phyloP scores from a whole-genome alignment of 2,329 filamentous ascomycete species.

The Domatiomyces globalis region DNA sequence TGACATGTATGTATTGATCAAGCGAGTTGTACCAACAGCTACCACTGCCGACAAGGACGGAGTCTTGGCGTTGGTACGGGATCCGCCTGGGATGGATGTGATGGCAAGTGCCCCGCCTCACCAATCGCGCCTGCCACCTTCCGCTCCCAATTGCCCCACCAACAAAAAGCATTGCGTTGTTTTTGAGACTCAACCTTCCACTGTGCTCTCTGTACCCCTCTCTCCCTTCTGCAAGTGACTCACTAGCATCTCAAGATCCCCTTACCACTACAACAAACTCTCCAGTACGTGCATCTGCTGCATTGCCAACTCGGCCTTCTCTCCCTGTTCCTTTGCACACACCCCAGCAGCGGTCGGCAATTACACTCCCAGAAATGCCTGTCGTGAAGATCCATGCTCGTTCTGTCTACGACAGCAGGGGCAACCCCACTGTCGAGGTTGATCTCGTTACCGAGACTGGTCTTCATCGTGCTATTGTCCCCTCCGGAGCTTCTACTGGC shows the following conservation, averaged over 20 bases:
- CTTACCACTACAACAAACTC: not conserved
- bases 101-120: not conserved
- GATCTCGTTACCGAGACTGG: conserved; percentile 93
- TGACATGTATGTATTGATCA: not conserved
- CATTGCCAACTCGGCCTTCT: not conserved
- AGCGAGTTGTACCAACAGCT: too few species aligned
- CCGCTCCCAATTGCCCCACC: not conserved
- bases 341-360: not conserved
- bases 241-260: not conserved
- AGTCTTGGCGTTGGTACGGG: not conserved
- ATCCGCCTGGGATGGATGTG: not conserved
- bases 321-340: not conserved
- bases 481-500: conserved; percentile 88
- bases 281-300: not conserved
- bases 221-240: not conserved
- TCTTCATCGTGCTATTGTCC: conserved; percentile 93
- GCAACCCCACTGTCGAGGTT: conserved; percentile 97
- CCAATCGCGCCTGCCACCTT: not conserved
- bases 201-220: not conserved
- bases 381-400: conserved; percentile 84
- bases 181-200: not conserved
- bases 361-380: conserved; percentile 48
- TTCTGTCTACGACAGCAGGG: conserved; percentile 95
- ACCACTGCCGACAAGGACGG: not conserved
- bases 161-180: not conserved